Evolutionary conservation across 768 basidiomycete genomes (phyloP), one percentile per base, ranked within the genome.

Genomic region (Coprinellus micaceus): DNA sequence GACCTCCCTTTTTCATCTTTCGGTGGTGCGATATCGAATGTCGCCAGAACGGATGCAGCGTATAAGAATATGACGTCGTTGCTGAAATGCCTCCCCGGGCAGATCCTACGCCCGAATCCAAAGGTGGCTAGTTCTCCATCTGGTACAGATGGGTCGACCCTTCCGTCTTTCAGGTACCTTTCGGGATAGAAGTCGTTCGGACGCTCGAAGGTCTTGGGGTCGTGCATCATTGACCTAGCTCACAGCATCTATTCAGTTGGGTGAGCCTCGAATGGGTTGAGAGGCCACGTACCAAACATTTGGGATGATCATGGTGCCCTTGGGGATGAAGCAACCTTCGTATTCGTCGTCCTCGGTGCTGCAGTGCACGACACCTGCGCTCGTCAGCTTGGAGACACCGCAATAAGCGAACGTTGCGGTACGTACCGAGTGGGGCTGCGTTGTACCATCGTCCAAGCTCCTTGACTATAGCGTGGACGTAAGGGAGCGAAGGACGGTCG

Each of bases 31-130:
- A 57, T 57, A 47, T 60, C 53, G 52, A 54, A 60, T 4, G 39
- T 40, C 6, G 66, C 60, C 4, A 70, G 28, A 6, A 66, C 56
- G 2, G 59, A 55, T 2, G 60, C 61, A 1, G 64, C 46, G 4
- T 58, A 58, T 25, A 62, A 55, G 63, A 71, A 73, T 24, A 78
- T 12, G 17, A 72, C 76, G 1, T 71, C 67, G 17, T 78, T 74
- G 3, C 74, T 78, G 28, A 82, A 60, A 44, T 75, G 53, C 26
- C 70, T 64, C 4, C 79, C 81, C 19, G 77, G 73, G 52, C 77
- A 79, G 4, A 75, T 59, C 63, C 69, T 63, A 39, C 69, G 62
- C 19, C 67, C 69, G 43, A 62, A 67, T 10, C 67, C 69, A 58
- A 70, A 70, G 1, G 65, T 62, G 36, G 60, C 66, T 30, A 53